Base-by-base conservation (phyloP, 257 asterid genomes). In the Schizonepeta tenuifolia region DNA sequence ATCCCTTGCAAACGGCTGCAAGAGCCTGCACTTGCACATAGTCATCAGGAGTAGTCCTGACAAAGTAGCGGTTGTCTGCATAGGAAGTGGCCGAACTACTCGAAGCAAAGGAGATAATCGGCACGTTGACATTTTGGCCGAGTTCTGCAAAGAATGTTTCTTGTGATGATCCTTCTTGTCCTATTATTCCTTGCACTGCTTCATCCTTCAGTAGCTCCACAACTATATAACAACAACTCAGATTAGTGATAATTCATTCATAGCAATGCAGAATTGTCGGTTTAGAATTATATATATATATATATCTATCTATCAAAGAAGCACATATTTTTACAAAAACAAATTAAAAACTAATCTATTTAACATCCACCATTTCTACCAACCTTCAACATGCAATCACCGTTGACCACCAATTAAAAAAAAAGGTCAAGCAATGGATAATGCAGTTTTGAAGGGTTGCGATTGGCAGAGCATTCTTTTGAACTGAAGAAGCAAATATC, bases 161-260 rank as follows among this genome's bases (percentile, higher is more conserved):
- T 49, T 81, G 87, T 5, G 53, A 43, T 43, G 83, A 65, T 55
- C 33, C 69, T 59, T 77, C 79, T 12, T 85, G 86, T 10, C 87
- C 91, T 56, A 89, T 44, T 26, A 89, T 68, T 10, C 86, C 92
- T 31, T 80, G 85, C 50, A 84, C 89, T 68, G 77, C 73, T 46
- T 85, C 88, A 11, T 80, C 64, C 76, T 83, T 68, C 65, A 87
- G 68, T 60, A 89, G 75, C 18, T 82, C 83, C 3, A 72, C 28
- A 78, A 61, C 94, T 87, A 86, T 81, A 76, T 14, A 20, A 70
- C 10, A n/a, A n/a, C n/a, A 53, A 67, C 7, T 24, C 58, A 59
- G 6, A 15, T 59, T 59, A 14, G 28, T 55, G 61, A 55, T 55
- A 38, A 15, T 22, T 55, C 35, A 4, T 3, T 55, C 12, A 21